Percentiles rank a stretch among this genome's conserved stretches.
phyloP scores from a whole-genome alignment of 2,329 filamentous ascomycete species.

The Bisporella sp. region DNA sequence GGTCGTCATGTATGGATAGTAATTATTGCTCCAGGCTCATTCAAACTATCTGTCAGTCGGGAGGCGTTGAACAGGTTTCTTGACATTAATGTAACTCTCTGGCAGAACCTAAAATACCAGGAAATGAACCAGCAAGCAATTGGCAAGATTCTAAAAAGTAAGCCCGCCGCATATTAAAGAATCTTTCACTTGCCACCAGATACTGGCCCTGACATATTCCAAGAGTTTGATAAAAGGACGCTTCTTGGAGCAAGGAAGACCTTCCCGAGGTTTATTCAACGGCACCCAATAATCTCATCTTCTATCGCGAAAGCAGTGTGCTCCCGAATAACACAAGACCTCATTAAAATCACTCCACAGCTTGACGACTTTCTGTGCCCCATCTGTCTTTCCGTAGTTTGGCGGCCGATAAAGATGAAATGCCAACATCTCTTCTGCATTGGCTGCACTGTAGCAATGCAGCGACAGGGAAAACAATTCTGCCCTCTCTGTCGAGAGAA shows the following conservation, averaged over 20 bases:
- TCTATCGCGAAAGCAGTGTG: conserved; percentile 70
- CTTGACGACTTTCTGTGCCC: conserved; percentile 81
- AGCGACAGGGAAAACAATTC: conserved; percentile 57
- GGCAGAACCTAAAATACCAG: conserved; percentile 77
- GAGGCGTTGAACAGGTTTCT: conserved; percentile 61
- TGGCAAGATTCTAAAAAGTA: conserved; percentile 79
- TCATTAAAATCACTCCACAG: conserved; percentile 70
- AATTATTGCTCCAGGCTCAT: conserved; percentile 24
- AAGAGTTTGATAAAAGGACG: conserved; percentile 83
- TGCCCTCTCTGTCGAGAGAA: conserved; percentile 73
- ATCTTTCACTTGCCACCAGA: background rate
- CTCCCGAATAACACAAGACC: conserved; percentile 63
- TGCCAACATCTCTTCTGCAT: conserved; percentile 81
- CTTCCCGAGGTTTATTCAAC: conserved; percentile 53
- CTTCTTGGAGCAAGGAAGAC: conserved; percentile 59
- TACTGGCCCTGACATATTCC: background rate
- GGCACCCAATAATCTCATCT: conserved; percentile 55
- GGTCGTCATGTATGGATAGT: too few relatives aligned
- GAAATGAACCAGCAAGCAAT: conserved; percentile 76
- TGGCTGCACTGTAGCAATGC: conserved; percentile 73
- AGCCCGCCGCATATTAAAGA: conserved; percentile 20
- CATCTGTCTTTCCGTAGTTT: conserved; percentile 73
- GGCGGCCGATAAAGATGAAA: conserved; percentile 68
- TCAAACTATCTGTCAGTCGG: conserved; percentile 61
- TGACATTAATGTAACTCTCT: conserved; percentile 64